Base-by-base conservation (phyloP, 106 monocot genomes). In the Platanthera zijinensis region DNA sequence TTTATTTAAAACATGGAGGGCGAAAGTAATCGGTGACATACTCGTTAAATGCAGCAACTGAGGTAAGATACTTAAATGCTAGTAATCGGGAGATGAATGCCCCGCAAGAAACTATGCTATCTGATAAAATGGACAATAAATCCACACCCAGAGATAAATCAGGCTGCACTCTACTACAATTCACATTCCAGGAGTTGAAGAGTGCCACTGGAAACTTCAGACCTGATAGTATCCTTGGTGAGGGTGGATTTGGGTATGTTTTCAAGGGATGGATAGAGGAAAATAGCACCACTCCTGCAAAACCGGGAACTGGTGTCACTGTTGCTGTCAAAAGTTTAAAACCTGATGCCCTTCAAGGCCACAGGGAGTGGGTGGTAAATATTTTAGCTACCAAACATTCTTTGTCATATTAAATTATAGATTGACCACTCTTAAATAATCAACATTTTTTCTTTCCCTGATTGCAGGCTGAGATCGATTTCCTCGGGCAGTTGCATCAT, bases 261-360 rank as follows among this genome's bases (percentile, higher is more conserved):
- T 95, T 95, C 80, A 95, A 95, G 78, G 95, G 95, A 25, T 95
- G 92, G 91, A 89, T 95, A 53, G 91, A 95, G 66, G 91, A 85
- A 72, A 95, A 91, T 72, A 78, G 95, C 78, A 95, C 95, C 2
- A 82, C 89, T 70, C 95, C 95, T 82, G 89, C 92, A 67, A 95
- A 89, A 83, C 95, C 95, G n/a, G 95, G 95, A 30, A 89, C 89
- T 63, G 95, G 95, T 76, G 45, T 92, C 30, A 92, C 95, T 67
- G 95, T 95, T 70, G 95, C 95, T 18, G 95, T 95, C 18, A 95
- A 92, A 80, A 88, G 92, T 51, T 71, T 95, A 68, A 95, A 95
- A 71, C 89, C 75, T 30, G 95, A 95, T 78, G 95, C 85, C 62
- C 92, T 95, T 81, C 95, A 95, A 75, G 95, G 95, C 8, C 95